Evolutionary conservation across 192 early-diverging fungal species (phyloP), one percentile per base, ranked within the genome.

Genomic region (Ambispora gerdemannii): DNA sequence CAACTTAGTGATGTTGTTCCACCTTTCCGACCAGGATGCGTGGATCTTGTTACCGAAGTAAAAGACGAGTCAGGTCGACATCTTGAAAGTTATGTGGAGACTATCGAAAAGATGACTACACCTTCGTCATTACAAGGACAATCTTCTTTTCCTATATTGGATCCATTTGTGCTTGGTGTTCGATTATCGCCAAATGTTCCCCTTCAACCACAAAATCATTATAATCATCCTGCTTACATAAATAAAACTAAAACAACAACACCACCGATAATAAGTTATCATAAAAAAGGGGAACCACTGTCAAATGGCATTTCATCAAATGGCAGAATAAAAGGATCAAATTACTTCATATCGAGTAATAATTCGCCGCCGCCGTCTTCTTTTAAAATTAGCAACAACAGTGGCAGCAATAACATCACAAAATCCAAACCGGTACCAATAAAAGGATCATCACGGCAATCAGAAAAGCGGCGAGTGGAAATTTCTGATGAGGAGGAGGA

Each of bases 31-130:
- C 27, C 32, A 19, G 67, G 67, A 2, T 69, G 67, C 50, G 34
- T 69, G 13, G 67, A 69, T 58, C 35, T 69, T 10, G 24, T 69
- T 22, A 69, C 10, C 34, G 67, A 69, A 36, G 66, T 55, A n/a
- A 10, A n/a, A 55, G 49, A 66, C 25, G 43, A 47, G 32, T n/a
- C 47, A 13, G 67, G 67, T 28, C 52, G 35, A 36, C 30, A 47
- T 0, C 36, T 56, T 15, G 67, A 69, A 7, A 69, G 51, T 7
- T 69, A 56, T 56, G 47, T 32, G 17, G 22, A 56, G 17, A 25
- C n/a, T 11, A 25, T 56, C 31, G 32, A 20, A n/a, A 38, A 43
- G 4, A 33, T 49, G 3, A 30, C 20, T 36, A 25, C 27, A 24
- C 35, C 67, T 24, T 51, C 49, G 28, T 7, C 17, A 28, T 50